Evolutionary conservation across 2,329 filamentous ascomycete species (phyloP).

Genomic region (Apiospora aurea): DNA sequence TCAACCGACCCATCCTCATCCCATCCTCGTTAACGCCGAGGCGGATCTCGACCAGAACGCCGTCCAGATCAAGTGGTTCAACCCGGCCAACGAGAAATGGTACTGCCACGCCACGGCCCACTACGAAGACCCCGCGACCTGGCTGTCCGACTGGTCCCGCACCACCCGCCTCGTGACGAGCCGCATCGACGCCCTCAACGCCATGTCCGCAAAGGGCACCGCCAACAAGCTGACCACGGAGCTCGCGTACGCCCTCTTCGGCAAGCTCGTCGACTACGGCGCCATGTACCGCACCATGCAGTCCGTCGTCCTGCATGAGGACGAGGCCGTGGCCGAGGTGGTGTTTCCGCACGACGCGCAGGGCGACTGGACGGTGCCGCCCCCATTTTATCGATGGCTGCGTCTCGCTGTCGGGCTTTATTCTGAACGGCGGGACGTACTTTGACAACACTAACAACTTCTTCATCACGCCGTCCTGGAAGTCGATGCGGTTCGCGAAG

Average conservation of each 20-base stretch:
- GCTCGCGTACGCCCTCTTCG: constrained; percentile 73
- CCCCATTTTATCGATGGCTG: constrained; percentile 62
- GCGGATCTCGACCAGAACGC: constrained; percentile 49
- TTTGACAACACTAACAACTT: constrained; percentile 50
- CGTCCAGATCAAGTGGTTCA: constrained; percentile 52
- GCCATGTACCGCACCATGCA: constrained; percentile 59
- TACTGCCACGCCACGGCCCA: constrained; percentile 37
- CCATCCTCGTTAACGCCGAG: constrained; percentile 40
- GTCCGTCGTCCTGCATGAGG: constrained; percentile 58
- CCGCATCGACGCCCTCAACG: constrained; percentile 60
- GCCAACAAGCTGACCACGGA: constrained; percentile 53
- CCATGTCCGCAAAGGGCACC: constrained; percentile 65
- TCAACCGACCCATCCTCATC: constrained; percentile 39
- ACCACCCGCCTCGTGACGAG: constrained; percentile 70
- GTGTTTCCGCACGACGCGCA: constrained; percentile 47
- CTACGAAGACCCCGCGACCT: constrained; percentile 48
- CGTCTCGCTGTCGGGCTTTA: constrained; percentile 59
- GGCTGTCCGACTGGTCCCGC: constrained; percentile 68
- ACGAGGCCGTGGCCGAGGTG: constrained; percentile 55
- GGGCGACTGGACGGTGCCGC: constrained; percentile 57
- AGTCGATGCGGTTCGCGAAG: constrained; percentile 41
- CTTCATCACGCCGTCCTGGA: constrained; percentile 49
- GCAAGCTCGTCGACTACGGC: constrained; percentile 60
- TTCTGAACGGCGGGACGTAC: constrained; percentile 58
- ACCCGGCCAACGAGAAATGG: constrained; percentile 38